Percentiles rank a stretch among this genome's conserved stretches.
Evolutionary conservation across 1,284 basidiomycete species (phyloP).

Genomic region (Fistulina hepatica): DNA sequence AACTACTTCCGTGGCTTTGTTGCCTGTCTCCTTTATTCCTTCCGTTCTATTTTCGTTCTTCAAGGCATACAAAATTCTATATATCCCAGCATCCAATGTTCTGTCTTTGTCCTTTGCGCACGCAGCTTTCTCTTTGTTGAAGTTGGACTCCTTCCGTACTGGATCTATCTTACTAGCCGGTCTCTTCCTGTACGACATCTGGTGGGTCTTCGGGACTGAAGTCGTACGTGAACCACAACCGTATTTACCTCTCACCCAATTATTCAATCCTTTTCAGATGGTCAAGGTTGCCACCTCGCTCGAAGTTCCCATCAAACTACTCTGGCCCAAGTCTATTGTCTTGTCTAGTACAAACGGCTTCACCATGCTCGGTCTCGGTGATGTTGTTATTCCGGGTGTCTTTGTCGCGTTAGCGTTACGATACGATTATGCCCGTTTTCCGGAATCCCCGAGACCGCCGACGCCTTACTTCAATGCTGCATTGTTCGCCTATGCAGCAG

Average conservation of each 20-base stretch:
- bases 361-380: conserved; percentile 90
- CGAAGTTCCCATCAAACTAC: conserved; percentile 89
- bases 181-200: conserved; percentile 84
- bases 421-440: conserved; percentile 76
- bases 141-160: conserved; percentile 86
- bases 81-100: too few relatives aligned
- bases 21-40: conserved; percentile 56
- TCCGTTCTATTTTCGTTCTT: conserved; percentile 59
- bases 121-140: conserved; percentile 73
- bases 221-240: conserved; percentile 36
- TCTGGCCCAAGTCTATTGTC: conserved; percentile 70
- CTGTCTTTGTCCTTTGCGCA: conserved; percentile 80
- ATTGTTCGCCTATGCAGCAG: conserved; percentile 68
- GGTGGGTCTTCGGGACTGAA: conserved; percentile 78
- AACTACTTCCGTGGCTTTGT: conserved; percentile 53
- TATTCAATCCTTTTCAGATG: conserved; percentile 45
- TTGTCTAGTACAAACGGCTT: conserved; percentile 53
- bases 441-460: too few relatives aligned
- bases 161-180: conserved; percentile 72
- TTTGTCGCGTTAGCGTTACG: conserved; percentile 85
- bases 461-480: conserved; percentile 76
- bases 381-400: conserved; percentile 84
- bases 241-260: neutral
- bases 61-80: too few relatives aligned
- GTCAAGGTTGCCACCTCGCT: conserved; percentile 86